Base-by-base conservation (phyloP, 2,329 filamentous ascomycete genomes). In the Madurella fahalii region DNA sequence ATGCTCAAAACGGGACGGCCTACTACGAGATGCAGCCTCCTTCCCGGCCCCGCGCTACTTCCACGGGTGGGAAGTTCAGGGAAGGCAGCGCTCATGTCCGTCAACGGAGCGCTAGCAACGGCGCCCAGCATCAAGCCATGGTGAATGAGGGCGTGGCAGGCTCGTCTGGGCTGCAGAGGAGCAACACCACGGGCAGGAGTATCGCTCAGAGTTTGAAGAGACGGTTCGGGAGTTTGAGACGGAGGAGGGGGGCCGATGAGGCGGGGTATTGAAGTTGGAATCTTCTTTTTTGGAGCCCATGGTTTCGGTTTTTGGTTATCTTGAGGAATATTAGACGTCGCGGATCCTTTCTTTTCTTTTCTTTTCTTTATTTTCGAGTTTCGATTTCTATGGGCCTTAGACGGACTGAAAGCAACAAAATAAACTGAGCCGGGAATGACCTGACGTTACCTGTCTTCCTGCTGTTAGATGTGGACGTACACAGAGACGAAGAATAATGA, bases 11-110 rank as follows among this genome's bases (percentile, higher is more conserved):
- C 12, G 48, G 44, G 12, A 44, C 39, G 9, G 72, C 68, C 9
- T 79, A 76, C 59, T 80, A 77, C 58, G 81, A 84, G 65, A 76
- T 83, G 74, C 74, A 76, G 50, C 65, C 73, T n/a, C 53, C 39
- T 2, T n/a, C 32, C 12, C 18, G 30, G 5, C 43, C 17, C 31
- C 42, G 13, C 15, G 43, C 12, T 2, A 11, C 5, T 31, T 16
- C 31, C 16, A 30, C 8, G 9, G 17, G 7, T 16, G 16, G 30
- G 9, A 40, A 46, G 11, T 7, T 16, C 2, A 68, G 69, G 57
- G 57, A 63, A 25, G 50, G 58, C 9, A 61, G 57, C 5, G 61
- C 62, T 2, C 53, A 64, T 8, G 67, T 68, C 37, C 73, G 73
- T 15, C 72, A 76, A 54, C 72, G 75, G 53, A 81, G 76, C 62